A percentile compares a stretch with the other conserved stretches of the same genome.
These are phyloP conservation scores for Periconia digitata DNA, from an alignment of 2,329 filamentous ascomycete species.

Conservation along the genomic window DNA sequence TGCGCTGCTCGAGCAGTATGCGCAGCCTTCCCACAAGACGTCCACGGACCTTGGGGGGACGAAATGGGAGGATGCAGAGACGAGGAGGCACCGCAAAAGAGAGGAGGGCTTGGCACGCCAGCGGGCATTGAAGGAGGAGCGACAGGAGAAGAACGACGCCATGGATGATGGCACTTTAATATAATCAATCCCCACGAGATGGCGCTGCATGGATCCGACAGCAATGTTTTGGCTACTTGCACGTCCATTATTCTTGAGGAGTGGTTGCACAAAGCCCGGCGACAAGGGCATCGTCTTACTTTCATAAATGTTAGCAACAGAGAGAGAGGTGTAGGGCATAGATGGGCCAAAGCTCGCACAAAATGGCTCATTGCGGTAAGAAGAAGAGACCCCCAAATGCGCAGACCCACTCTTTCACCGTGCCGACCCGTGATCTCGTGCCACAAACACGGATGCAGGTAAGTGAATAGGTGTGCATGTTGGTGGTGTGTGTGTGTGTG, in stretches of 20 bases:
- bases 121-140: slow-evolving; percentile 32
- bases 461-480: slow-evolving; percentile 15
- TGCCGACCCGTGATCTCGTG: slow-evolving; percentile 36
- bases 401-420: slow-evolving; percentile 19
- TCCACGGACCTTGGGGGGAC: slow-evolving; percentile 9
- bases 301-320: no score
- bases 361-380: slow-evolving; percentile 5
- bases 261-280: no score
- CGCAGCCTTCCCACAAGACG: background rate
- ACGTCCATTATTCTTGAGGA: no score
- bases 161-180: no score
- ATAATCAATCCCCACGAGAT: no score
- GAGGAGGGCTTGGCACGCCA: slow-evolving; percentile 54
- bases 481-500: slow-evolving; percentile 10
- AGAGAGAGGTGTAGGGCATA: no score
- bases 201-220: no score
- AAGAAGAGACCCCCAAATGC: slow-evolving; percentile 3
- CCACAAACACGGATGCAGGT: slow-evolving; percentile 13
- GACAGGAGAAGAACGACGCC: background rate
- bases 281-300: no score
- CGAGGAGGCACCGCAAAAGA: slow-evolving; percentile 43
- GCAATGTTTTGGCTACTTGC: no score
- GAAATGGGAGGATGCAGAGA: slow-evolving; percentile 46
- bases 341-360: no score
- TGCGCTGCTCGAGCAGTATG: slow-evolving; percentile 48